phyloP scores from a whole-genome alignment of 805 yeast species.

The Candida nitratophila region DNA sequence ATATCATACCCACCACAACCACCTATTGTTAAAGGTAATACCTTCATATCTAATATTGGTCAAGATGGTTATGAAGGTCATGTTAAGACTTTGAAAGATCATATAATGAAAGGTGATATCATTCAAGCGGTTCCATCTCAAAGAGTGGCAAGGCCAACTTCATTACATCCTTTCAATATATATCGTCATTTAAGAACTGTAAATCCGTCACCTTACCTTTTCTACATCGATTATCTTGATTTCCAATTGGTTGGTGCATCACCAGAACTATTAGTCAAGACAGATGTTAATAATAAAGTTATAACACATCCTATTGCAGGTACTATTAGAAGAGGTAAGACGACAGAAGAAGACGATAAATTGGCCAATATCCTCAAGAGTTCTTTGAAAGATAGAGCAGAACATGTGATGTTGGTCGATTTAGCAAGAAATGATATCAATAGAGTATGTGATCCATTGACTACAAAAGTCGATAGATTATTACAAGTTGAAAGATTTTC shows the following conservation, averaged over 20 bases:
- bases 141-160: constrained; percentile 91
- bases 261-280: constrained; percentile 86
- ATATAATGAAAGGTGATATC: constrained; percentile 86
- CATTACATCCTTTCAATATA: constrained; percentile 92
- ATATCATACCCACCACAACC: constrained; percentile 68
- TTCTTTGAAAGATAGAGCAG: constrained; percentile 90
- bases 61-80: constrained; percentile 87
- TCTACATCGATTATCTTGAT: constrained; percentile 84
- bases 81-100: constrained; percentile 67
- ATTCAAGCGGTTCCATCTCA: constrained; percentile 99
- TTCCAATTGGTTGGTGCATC: constrained; percentile 97
- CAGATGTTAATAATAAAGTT: constrained; percentile 64
- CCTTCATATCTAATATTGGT: constrained; percentile 84
- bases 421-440: constrained; percentile 95
- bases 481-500: constrained; percentile 89
- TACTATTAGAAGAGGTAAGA: constrained; percentile 83
- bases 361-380: constrained; percentile 68
- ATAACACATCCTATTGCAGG: constrained; percentile 98
- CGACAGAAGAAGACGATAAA: constrained; percentile 84
- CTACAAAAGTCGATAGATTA: constrained; percentile 82
- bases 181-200: constrained; percentile 92
- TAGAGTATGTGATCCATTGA: constrained; percentile 81
- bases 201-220: constrained; percentile 95
- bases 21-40: constrained; percentile 58
- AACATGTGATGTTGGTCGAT: constrained; percentile 98